These are phyloP conservation scores for Xerocomellus amylosporus DNA, from an alignment of 768 basidiomycete genomes.

Conservation along the genomic window DNA sequence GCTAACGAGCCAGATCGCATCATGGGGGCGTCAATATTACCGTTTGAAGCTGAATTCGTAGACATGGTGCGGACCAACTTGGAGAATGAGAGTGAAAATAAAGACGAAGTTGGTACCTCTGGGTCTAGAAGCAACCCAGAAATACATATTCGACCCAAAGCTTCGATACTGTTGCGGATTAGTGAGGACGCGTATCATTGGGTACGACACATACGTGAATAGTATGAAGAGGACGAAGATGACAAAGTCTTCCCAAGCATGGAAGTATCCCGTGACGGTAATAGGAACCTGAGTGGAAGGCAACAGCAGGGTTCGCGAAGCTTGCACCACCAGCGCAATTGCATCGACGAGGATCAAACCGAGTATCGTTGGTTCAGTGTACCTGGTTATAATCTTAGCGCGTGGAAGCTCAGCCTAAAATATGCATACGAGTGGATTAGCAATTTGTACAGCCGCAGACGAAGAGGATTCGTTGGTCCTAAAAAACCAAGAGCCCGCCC, in stretches of 20 bases:
- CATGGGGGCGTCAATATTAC: slow-evolving; percentile 15
- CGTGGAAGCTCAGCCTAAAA: neutral
- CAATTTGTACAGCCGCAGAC: slow-evolving; percentile 62
- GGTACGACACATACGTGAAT: slow-evolving; percentile 66
- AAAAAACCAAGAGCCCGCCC: slow-evolving; percentile 79
- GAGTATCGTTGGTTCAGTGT: slow-evolving; percentile 85
- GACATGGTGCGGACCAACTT: slow-evolving; percentile 25
- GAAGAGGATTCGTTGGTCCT: slow-evolving; percentile 61
- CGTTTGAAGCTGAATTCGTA: slow-evolving; percentile 28
- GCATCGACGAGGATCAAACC: slow-evolving; percentile 82
- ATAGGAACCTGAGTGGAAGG: slow-evolving; percentile 41
- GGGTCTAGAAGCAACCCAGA: slow-evolving; percentile 89
- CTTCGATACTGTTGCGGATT: slow-evolving; percentile 61
- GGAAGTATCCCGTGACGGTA: slow-evolving; percentile 73
- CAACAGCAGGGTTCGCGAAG: slow-evolving; percentile 58
- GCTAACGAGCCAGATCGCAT: slow-evolving; percentile 37
- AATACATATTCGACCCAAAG: slow-evolving; percentile 83
- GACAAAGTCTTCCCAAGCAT: slow-evolving; percentile 83
- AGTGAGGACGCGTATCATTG: neutral
- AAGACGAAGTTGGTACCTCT: slow-evolving; percentile 53
- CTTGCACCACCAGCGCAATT: slow-evolving; percentile 77
- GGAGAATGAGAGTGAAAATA: slow-evolving; percentile 43
- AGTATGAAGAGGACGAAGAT: slow-evolving; percentile 81
- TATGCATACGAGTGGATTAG: slow-evolving; percentile 67
- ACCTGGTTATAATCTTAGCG: slow-evolving; percentile 40